Base-by-base conservation (phyloP, 352 stramenopile species). In the Thalassiosira pacifica region DNA sequence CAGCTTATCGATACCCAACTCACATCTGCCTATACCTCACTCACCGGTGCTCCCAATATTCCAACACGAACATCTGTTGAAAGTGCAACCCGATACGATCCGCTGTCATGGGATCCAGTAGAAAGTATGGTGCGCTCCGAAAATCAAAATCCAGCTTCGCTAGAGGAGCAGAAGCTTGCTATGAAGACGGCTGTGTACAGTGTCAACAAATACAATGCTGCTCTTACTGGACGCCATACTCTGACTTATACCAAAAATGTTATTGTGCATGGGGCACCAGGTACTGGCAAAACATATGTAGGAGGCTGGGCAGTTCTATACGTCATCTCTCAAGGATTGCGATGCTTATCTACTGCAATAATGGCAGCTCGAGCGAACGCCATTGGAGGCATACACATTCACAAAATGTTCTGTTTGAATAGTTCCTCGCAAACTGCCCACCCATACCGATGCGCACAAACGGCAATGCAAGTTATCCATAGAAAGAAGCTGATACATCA, bases 231-330 rank as follows among this genome's bases (percentile, higher is more conserved):
- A 31, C 26, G 37, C 29, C 26, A 29, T 31, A 78, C 22, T 40
- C 27, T 70, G 55, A 79, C 57, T 22, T 67, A 79, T 29, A 79
- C 77, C 1, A 86, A 80, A 57, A 71, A 76, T 78, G 19, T 76
- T 37, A 24, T 86, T 29, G 42, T 66, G 2, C 22, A 86, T 22
- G 79, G 79, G 19, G 45, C 63, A 63, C 79, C 70, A 52, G 64
- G 65, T 19, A 60, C 48, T 19, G 74, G 63, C 29, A 76, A 76
- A 68, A 45, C 74, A 60, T 57, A 40, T 40, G 26, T 74, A 19
- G 19, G 27, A 10, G 5, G 29, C 31, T 65, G 9, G 1, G 8
- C 27, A 34, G 34, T 76, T 37, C 53, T 83, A 34, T 77, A 77
- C 52, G 32, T 32, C 18, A 70, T 83, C 2, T 77, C 53, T 9